Evolutionary conservation across 2,329 filamentous ascomycete species (phyloP), one percentile per base, ranked within the genome.

Genomic region (Zasmidium citrigriseum): DNA sequence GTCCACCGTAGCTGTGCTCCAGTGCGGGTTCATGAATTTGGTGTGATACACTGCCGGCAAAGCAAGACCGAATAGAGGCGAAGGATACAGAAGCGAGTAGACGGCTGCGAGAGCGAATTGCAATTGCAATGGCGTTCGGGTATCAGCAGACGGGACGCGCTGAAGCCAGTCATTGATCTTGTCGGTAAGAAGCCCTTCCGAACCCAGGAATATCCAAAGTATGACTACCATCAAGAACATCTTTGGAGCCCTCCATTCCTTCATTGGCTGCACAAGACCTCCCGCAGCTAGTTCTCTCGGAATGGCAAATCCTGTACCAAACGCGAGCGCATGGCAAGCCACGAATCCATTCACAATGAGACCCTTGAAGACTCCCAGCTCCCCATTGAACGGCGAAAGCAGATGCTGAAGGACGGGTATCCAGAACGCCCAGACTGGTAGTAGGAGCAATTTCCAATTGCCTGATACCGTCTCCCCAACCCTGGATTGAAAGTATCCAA

Each of bases 11-110:
- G 86, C 83, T 50, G 85, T 83, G 52, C 38, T 46, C 34, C 90
- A 78, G 71, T 96, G 92, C 0, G 87, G 83, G 72, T 97, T 97
- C 54, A 87, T 80, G 34, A 88, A 78, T 25, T 86, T 78, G 0
- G 89, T 87, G 70, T 93, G 89, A 5, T 91, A 72, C 41, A 96
- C 70, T 0, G 90, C 89, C 2, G 93, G 91, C 34, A 93, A 71
- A 1, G 86, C 83, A 46, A 88, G 80, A 0, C 89, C 67, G 2
- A 93, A 74, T 52, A 89, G 76, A 64, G 84, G 87, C 0, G 89
- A 93, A 0, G 89, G 90, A 1, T 87, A 82, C 52, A 90, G 74
- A 5, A 86, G 73, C 7, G 87, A 47, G 24, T 54, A 96, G 1
- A 84, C 70, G 0, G 79, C 81, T 4, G 85, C 86, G 23, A 95